phyloP scores from a whole-genome alignment of 148 eudicot genomes.

The Heliosperma pusillum region DNA sequence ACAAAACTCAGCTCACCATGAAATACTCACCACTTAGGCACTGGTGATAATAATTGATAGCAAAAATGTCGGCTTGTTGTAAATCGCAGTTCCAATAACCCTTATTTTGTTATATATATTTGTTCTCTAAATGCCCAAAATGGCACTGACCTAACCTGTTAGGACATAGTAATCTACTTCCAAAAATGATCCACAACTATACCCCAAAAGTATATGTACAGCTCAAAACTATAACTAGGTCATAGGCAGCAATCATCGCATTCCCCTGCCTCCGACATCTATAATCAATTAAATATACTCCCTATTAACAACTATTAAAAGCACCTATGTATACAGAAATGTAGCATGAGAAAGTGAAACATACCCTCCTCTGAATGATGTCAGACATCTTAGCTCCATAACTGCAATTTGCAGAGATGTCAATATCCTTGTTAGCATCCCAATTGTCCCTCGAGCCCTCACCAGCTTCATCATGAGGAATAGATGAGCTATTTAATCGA shows the following conservation, averaged over 20 bases:
- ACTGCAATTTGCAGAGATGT: conserved; percentile 36
- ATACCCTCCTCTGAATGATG: conserved; percentile 55
- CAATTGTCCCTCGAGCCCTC: conserved; percentile 51
- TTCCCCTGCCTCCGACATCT: background rate
- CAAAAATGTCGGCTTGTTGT: background rate
- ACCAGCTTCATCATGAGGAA: conserved; percentile 45
- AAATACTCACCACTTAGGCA: background rate
- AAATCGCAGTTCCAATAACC: background rate
- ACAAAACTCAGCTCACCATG: conserved; percentile 4
- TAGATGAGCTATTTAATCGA: conserved; percentile 38
- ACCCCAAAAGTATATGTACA: background rate
- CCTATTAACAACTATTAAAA: background rate
- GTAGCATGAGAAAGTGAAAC: conserved; percentile 12
- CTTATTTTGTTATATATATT: no score
- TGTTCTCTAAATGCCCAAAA: background rate
- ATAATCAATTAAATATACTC: background rate
- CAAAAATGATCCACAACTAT: background rate
- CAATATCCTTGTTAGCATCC: conserved; percentile 49
- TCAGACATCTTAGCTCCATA: conserved; percentile 77
- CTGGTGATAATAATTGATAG: background rate
- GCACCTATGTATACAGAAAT: background rate
- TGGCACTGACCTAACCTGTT: background rate
- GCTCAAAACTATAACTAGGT: background rate
- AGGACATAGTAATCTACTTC: background rate
- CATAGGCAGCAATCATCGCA: background rate